Percentiles rank a stretch among this genome's conserved stretches.
phyloP scores from a whole-genome alignment of 148 eudicot species.

The Fallopia convolvulus region DNA sequence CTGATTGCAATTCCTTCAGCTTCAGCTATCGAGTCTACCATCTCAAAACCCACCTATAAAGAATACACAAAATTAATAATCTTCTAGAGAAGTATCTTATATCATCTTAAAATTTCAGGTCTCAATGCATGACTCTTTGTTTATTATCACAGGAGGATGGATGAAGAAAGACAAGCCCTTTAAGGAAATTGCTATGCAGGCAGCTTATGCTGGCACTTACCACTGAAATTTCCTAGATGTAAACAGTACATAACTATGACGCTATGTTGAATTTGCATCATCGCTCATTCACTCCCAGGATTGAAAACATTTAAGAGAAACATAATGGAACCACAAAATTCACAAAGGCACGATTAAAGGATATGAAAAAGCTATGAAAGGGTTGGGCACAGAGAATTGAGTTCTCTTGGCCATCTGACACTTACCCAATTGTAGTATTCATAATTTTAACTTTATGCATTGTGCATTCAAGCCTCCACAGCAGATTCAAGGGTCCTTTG shows the following conservation, averaged over 20 bases:
- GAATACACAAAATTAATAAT: neutral
- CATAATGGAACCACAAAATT: neutral
- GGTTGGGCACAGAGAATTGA: neutral
- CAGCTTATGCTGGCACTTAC: neutral
- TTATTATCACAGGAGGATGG: neutral
- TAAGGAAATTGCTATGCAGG: neutral
- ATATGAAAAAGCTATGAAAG: neutral
- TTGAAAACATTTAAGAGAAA: neutral
- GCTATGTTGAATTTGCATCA: neutral
- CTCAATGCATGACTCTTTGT: neutral
- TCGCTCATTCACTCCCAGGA: neutral
- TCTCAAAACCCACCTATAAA: conserved; percentile 84
- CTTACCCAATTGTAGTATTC: neutral
- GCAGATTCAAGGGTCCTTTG: neutral
- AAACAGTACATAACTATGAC: neutral
- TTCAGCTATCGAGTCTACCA: conserved; percentile 79
- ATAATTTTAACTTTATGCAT: neutral
- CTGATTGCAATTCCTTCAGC: conserved; percentile 80
- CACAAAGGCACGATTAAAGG: neutral
- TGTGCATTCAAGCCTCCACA: neutral
- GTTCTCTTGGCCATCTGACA: neutral
- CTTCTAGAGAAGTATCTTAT: neutral
- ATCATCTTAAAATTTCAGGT: neutral
- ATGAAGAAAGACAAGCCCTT: neutral
- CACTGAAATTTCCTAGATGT: neutral